These are phyloP conservation scores for Beauveria pseudobassiana DNA, from an alignment of 2,329 filamentous ascomycete genomes.

Conservation along the genomic window DNA sequence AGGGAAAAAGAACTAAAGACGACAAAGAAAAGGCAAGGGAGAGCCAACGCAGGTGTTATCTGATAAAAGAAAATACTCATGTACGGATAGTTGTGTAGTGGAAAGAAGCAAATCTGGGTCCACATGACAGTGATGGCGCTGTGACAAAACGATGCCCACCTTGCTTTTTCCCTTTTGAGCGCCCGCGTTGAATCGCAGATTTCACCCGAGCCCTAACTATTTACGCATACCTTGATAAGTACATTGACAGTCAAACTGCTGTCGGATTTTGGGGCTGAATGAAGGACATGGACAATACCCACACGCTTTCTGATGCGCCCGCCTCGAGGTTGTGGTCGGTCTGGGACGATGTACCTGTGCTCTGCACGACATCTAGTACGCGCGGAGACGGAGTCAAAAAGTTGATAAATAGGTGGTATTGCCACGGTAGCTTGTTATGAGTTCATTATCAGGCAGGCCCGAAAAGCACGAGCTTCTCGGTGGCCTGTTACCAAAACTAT, in stretches of 20 bases:
- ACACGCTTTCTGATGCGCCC: too few species aligned
- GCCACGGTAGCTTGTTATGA: not conserved
- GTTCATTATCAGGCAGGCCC: not conserved
- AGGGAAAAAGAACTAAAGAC: not conserved
- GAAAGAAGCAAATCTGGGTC: constrained; percentile 3
- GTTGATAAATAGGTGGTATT: not conserved
- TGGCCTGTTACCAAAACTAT: not conserved
- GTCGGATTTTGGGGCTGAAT: too few species aligned
- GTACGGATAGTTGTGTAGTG: not conserved
- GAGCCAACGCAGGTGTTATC: not conserved
- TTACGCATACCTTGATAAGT: not conserved
- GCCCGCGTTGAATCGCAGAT: not conserved
- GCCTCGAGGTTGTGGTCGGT: not conserved
- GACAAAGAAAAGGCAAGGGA: not conserved
- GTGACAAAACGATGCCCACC: not conserved
- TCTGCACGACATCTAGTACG: not conserved
- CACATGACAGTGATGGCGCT: not conserved
- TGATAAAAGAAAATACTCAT: not conserved
- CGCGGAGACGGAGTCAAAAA: not conserved
- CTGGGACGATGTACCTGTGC: not conserved
- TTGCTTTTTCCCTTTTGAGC: constrained; percentile 1
- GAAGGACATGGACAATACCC: too few species aligned
- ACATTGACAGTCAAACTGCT: too few species aligned
- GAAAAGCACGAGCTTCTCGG: not conserved
- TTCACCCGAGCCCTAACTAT: not conserved